These are phyloP conservation scores for Waltiozyma solani DNA, from an alignment of 1,139 yeast genomes.

Conservation along the genomic window DNA sequence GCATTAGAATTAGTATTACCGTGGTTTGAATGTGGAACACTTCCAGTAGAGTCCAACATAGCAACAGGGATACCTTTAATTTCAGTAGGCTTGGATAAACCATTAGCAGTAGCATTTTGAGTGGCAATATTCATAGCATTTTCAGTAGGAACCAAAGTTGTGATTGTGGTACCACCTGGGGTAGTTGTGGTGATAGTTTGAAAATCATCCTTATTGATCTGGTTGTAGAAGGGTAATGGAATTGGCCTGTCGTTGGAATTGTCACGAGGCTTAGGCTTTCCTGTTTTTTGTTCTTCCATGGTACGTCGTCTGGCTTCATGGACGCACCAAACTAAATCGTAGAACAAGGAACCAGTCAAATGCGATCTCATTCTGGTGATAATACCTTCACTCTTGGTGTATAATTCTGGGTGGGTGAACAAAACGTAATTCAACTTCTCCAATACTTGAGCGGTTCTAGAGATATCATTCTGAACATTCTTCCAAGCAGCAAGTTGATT, in stretches of 20 bases:
- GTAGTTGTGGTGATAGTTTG: constrained; percentile 78
- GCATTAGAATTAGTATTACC: background rate
- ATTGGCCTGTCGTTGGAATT: constrained; percentile 28
- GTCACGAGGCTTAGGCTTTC: constrained; percentile 19
- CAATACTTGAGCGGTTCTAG: constrained; percentile 86
- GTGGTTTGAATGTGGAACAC: constrained; percentile 27
- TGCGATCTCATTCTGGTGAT: constrained; percentile 88
- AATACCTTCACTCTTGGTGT: constrained; percentile 58
- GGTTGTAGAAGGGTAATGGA: constrained; percentile 89
- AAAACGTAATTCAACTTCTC: constrained; percentile 84
- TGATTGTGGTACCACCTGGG: constrained; percentile 86
- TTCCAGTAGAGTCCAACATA: constrained; percentile 76
- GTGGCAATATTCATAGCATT: constrained; percentile 56
- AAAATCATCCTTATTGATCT: constrained; percentile 86
- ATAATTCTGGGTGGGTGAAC: constrained; percentile 79
- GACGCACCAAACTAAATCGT: constrained; percentile 89
- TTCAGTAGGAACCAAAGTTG: constrained; percentile 82
- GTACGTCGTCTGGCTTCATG: constrained; percentile 87
- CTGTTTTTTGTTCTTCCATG: constrained; percentile 35
- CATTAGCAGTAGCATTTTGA: constrained; percentile 40
- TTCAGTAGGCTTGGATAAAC: constrained; percentile 44
- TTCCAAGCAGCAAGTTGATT: constrained; percentile 86
- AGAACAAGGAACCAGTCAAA: constrained; percentile 81
- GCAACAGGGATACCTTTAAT: constrained; percentile 76
- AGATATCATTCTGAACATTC: constrained; percentile 80